Evolutionary conservation across 1,284 basidiomycete species (phyloP).

Genomic region (Coniferiporia weirii): DNA sequence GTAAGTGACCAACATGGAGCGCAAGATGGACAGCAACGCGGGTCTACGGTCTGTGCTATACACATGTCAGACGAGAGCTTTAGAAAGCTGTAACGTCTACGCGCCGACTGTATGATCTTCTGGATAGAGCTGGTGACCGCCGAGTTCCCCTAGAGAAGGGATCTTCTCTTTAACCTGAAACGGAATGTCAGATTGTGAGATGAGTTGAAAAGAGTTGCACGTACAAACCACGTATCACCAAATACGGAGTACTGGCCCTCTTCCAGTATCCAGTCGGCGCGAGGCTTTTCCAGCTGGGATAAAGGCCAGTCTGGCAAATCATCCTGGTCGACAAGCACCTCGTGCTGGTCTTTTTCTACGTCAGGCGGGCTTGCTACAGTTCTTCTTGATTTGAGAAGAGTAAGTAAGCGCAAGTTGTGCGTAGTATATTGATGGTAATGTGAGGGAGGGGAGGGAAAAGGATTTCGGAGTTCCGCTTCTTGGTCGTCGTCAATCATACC

Average conservation of each 20-base stretch:
- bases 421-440: conserved; percentile 68
- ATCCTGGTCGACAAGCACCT: conserved; percentile 56
- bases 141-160: conserved; percentile 63
- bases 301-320: conserved; percentile 72
- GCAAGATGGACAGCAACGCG: conserved; percentile 57
- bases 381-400: conserved; percentile 50
- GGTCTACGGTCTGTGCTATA: conserved; percentile 58
- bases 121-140: conserved; percentile 70
- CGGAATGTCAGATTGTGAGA: neutral
- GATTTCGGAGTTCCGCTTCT: conserved; percentile 71
- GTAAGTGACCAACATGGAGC: conserved; percentile 66
- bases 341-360: conserved; percentile 45
- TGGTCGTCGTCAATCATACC: conserved; percentile 54
- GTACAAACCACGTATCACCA: conserved; percentile 78
- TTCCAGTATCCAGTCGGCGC: conserved; percentile 77
- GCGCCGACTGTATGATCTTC: conserved; percentile 58
- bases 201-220: conserved; percentile 19
- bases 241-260: conserved; percentile 65
- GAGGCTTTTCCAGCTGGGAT: conserved; percentile 67
- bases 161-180: conserved; percentile 68
- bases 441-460: conserved; percentile 77
- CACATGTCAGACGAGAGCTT: conserved; percentile 11
- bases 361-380: conserved; percentile 27
- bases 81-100: conserved; percentile 21
- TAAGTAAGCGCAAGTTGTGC: conserved; percentile 61